These are phyloP conservation scores for Acanthamoeba rhysodes DNA, from an alignment of 208 protist genomes.

Conservation along the genomic window DNA sequence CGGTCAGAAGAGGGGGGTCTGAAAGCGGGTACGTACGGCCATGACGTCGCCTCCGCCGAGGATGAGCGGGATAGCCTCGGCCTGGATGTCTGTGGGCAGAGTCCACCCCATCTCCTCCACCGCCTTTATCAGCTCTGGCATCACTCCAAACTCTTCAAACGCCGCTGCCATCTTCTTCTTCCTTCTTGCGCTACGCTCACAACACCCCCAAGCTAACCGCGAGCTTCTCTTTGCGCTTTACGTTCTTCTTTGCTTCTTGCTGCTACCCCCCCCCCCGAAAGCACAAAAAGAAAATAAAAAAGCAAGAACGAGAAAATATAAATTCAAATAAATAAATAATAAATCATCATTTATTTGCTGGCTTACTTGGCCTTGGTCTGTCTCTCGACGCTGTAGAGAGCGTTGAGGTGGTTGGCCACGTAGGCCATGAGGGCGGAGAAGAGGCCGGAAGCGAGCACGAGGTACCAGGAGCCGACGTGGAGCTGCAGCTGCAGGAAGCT, in stretches of 20 bases:
- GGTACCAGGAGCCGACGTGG: slow-evolving; percentile 38
- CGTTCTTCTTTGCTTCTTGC: neutral
- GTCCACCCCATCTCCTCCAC: slow-evolving; percentile 86
- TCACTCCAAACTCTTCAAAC: slow-evolving; percentile 88
- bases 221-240: neutral
- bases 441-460: slow-evolving; percentile 11
- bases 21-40: neutral
- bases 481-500: slow-evolving; percentile 19
- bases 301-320: neutral
- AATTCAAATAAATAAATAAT: slow-evolving; percentile 5
- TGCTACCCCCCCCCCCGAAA: neutral
- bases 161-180: slow-evolving; percentile 65
- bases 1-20: neutral
- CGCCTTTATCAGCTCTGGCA: slow-evolving; percentile 87
- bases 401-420: neutral
- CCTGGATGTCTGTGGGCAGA: slow-evolving; percentile 87
- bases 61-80: slow-evolving; percentile 78
- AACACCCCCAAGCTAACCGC: too few species aligned
- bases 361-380: neutral
- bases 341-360: neutral
- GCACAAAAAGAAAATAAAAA: slow-evolving; percentile 39
- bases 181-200: neutral
- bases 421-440: slow-evolving; percentile 15
- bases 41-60: slow-evolving; percentile 39
- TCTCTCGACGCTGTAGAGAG: slow-evolving; percentile 4